phyloP scores from a whole-genome alignment of 257 asterid genomes.

The Linderniella brevidens region DNA sequence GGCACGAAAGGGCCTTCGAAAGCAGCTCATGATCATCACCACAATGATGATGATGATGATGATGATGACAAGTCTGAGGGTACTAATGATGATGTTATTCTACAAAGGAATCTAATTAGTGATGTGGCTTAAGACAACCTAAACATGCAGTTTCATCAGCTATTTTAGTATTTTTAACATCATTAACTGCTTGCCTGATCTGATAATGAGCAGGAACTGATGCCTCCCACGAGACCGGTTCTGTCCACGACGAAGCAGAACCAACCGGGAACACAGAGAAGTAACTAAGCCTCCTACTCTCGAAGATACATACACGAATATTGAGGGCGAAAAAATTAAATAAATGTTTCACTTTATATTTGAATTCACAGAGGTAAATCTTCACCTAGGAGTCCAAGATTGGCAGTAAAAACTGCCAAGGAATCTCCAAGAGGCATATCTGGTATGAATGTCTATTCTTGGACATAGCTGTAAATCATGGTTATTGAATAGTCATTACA shows the following conservation, averaged over 20 bases:
- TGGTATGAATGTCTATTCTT: conserved; percentile 16
- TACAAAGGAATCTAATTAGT: too few relatives aligned
- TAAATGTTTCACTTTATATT: background rate
- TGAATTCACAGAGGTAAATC: conserved; percentile 15
- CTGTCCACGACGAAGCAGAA: conserved; percentile 17
- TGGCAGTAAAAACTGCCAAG: conserved; percentile 13
- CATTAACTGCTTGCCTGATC: background rate
- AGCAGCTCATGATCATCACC: background rate
- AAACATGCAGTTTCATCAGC: background rate
- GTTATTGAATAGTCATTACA: too few relatives aligned
- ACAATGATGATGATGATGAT: background rate
- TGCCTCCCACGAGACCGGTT: conserved; percentile 12
- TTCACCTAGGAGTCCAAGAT: conserved; percentile 19
- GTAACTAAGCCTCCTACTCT: conserved; percentile 9
- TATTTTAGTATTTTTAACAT: background rate
- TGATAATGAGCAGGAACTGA: conserved; percentile 34
- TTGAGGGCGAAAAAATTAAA: too few relatives aligned
- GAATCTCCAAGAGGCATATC: conserved; percentile 17
- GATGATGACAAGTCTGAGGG: too few relatives aligned
- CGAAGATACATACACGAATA: background rate
- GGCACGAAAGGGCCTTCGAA: conserved; percentile 28
- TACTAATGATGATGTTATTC: too few relatives aligned
- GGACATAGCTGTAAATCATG: too few relatives aligned
- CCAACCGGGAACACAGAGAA: conserved; percentile 11
- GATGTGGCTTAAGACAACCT: too few relatives aligned